phyloP scores from a whole-genome alignment of 805 yeast species.

The Yamadazyma olivae region DNA sequence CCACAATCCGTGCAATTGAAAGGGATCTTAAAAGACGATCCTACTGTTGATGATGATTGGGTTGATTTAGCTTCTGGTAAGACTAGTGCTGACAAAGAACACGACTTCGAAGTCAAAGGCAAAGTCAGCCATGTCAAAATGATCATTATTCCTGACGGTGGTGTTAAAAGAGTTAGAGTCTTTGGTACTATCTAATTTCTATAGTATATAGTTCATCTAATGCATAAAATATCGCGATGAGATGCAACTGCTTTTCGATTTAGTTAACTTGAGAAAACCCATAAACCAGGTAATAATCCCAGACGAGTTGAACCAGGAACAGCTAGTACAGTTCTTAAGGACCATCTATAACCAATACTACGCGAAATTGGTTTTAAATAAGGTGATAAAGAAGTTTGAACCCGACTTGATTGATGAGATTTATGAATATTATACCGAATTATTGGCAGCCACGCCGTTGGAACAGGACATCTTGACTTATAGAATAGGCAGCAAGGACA shows the following conservation, averaged over 20 bases:
- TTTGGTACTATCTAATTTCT: no score
- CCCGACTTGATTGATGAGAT: constrained; percentile 6
- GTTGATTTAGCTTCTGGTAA: constrained; percentile 59
- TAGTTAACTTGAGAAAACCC: not conserved
- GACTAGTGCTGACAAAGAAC: constrained; percentile 85
- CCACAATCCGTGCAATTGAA: constrained; percentile 79
- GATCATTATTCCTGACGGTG: constrained; percentile 94
- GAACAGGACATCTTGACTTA: constrained; percentile 4
- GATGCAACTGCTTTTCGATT: no score
- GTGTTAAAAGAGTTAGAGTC: constrained; percentile 86
- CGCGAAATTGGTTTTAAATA: not conserved
- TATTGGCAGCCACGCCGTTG: not conserved
- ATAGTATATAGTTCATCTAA: no score
- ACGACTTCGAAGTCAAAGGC: constrained; percentile 42
- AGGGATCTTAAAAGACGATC: constrained; percentile 43
- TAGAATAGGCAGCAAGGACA: constrained; percentile 16
- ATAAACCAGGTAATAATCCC: not conserved
- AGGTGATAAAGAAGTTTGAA: constrained; percentile 1
- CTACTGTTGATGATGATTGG: constrained; percentile 55
- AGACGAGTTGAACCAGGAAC: not conserved
- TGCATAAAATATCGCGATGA: not conserved
- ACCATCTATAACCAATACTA: constrained; percentile 3
- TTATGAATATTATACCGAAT: constrained; percentile 4
- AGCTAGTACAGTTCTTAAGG: constrained; percentile 1
- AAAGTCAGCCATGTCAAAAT: constrained; percentile 70